Evolutionary conservation across 495 filamentous ascomycete genomes (phyloP), one percentile per base, ranked within the genome.

Genomic region (Acidomyces sp.): DNA sequence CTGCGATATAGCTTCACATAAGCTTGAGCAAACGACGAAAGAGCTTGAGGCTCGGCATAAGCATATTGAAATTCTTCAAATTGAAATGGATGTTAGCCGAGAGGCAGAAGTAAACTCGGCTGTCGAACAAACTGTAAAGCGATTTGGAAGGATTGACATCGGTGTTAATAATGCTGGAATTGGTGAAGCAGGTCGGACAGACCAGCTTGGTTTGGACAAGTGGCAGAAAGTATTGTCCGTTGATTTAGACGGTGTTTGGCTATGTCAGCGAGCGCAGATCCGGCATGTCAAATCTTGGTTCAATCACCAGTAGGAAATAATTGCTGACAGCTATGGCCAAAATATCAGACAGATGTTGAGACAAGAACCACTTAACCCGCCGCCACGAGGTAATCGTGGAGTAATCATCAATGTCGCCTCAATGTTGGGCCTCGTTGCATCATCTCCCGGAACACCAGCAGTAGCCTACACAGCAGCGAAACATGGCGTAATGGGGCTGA

Each of bases 311-410:
- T n/a, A n/a, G n/a, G n/a, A n/a, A n/a, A n/a, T n/a, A n/a, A n/a
- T n/a, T n/a, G n/a, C n/a, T n/a, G n/a, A n/a, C n/a, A n/a, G n/a
- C n/a, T n/a, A n/a, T n/a, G n/a, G n/a, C n/a, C n/a, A n/a, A n/a
- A n/a, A n/a, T n/a, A n/a, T n/a, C n/a, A n/a, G n/a, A n/a, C 63
- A 69, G 49, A 71, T 73, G 67, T 37, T 70, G 27, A 62, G 53
- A 38, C 68, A 71, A 42, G 43, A 43, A 25, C 43, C 34, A 29
- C 27, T 46, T 4, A 18, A 16, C 20, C 16, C 40, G 6, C 18
- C 16, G 17, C 37, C 41, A 0, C 34, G 49, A 38, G 39, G 42
- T 1, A 53, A 42, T 28, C 37, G 57, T 17, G 57, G 57, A n/a
- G 49, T 51, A 6, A 60, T 60, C 34, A 51, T 60, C 21, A 60